Percentiles rank a stretch among this genome's conserved stretches.
Conservation (phyloP, 2,329 filamentous ascomycete species). For the Venturia pyrina region DNA sequence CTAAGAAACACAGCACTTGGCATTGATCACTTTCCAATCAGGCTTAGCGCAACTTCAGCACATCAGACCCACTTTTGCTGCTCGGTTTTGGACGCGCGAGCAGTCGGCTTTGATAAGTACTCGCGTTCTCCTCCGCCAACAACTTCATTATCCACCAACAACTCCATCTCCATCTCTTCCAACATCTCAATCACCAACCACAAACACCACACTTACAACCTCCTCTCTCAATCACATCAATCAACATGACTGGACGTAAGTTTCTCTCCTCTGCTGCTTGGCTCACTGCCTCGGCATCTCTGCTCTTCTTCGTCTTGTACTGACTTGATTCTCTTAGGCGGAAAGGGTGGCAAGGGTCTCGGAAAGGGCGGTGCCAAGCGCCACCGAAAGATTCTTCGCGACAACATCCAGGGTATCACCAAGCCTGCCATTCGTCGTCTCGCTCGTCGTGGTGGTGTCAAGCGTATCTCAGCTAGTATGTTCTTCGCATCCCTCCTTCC, state of each 20-base stretch:
- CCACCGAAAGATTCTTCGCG: constrained; percentile 97
- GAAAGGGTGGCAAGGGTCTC: constrained; percentile 95
- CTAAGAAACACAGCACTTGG: background rate
- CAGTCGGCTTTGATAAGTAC: background rate
- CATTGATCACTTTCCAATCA: background rate
- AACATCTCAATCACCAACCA: constrained; percentile 17
- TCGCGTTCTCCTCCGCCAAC: constrained; percentile 1
- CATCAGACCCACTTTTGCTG: background rate
- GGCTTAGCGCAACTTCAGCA: background rate
- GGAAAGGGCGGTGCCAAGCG: constrained; percentile 98
- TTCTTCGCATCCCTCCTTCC: constrained; percentile 19
- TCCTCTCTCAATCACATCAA: constrained; percentile 18
- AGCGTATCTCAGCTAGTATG: constrained; percentile 96
- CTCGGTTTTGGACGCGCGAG: background rate
- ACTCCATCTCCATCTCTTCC: constrained; percentile 17
- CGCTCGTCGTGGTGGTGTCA: constrained; percentile 97
- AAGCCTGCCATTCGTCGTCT: constrained; percentile 98
- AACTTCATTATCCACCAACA: constrained; percentile 12
- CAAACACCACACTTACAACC: constrained; percentile 16
- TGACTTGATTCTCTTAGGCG: constrained; percentile 45
- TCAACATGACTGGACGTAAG: constrained; percentile 44
- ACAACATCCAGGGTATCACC: constrained; percentile 99
- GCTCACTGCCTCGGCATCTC: background rate
- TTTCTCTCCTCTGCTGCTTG: constrained; percentile 16
- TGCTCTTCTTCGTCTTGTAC: background rate